Evolutionary conservation across 768 basidiomycete genomes (phyloP), one percentile per base, ranked within the genome.

Genomic region (Russula dissimulans): DNA sequence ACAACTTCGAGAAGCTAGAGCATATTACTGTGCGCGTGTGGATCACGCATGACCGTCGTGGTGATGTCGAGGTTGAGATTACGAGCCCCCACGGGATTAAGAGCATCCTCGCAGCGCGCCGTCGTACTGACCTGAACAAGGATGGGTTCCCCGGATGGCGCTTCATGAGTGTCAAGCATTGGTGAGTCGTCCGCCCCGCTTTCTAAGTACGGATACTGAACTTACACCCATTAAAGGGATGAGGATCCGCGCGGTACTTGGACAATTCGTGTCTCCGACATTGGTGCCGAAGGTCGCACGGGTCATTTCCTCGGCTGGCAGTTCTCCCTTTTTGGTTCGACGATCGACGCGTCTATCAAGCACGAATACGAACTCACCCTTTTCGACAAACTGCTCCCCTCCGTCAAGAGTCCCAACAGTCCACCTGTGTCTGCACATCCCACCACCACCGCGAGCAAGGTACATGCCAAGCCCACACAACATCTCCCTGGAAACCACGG

Each of bases 161-260:
- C n/a, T 99, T 99, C 71, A 98, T 97, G 94, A 83, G 84, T 36
- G 82, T 98, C 57, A 99, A 99, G 73, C 97, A 99, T 69, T 99
- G 97, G 95, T 95, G 59, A 71, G 83, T 73, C 42, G 59, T 39
- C 65, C 26, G 11, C 59, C 42, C 50, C 18, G 48, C n/a, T 60
- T 39, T 14, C 6, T 29, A 5, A 18, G 53, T 31, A 56, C 41
- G 41, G 39, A 54, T 62, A 11, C 59, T 72, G 42, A 74, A 60
- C 32, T 0, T 43, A 22, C 39, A 60, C 32, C 1, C 43, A 22
- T 38, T 11, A 29, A 62, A 97, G 95, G 95, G 94, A 89, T 42
- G 97, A 99, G 74, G 78, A 90, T 71, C 89, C 94, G 1, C 71
- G 91, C 32, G 97, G 97, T 17, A 80, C 84, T 18, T 99, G 97